A percentile compares a stretch with the other conserved stretches of the same genome.
Conservation (phyloP, 192 early-diverging fungal species). For the Podila epicladia region DNA sequence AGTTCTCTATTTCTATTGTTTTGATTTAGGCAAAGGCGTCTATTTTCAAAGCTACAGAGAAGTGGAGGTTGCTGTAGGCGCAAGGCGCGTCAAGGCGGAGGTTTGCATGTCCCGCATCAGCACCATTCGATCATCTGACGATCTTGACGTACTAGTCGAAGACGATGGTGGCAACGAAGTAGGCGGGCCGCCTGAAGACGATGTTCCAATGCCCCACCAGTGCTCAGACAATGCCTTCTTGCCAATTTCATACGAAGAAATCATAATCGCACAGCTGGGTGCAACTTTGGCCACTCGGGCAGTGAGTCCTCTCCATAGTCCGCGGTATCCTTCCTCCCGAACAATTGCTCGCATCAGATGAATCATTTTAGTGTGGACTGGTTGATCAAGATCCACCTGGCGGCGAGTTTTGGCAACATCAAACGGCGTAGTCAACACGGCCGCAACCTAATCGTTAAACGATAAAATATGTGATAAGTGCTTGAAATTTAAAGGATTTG, state of each 20-base stretch:
- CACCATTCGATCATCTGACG: constrained; percentile 19
- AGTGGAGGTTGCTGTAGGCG: background rate
- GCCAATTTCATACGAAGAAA: constrained; percentile 85
- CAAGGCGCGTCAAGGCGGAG: background rate
- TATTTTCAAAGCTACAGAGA: background rate
- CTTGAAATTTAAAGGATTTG: background rate
- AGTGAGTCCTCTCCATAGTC: constrained; percentile 66
- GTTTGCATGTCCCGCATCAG: constrained; percentile 18
- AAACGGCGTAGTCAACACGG: constrained; percentile 91
- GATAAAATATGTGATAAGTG: background rate
- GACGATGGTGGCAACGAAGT: constrained; percentile 8
- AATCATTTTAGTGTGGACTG: constrained; percentile 39
- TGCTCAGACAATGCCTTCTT: constrained; percentile 58
- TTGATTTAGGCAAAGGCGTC: background rate
- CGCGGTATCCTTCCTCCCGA: constrained; percentile 59
- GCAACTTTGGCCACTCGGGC: constrained; percentile 91
- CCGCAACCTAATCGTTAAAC: constrained; percentile 68
- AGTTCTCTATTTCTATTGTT: background rate
- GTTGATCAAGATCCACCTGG: constrained; percentile 68
- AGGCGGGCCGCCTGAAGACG: constrained; percentile 5
- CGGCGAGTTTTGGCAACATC: constrained; percentile 95
- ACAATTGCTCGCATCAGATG: constrained; percentile 55
- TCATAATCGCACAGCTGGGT: constrained; percentile 96
- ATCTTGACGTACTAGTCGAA: background rate
- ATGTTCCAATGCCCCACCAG: constrained; percentile 46